phyloP scores from a whole-genome alignment of 257 asterid genomes.

The Solanum neorickii region DNA sequence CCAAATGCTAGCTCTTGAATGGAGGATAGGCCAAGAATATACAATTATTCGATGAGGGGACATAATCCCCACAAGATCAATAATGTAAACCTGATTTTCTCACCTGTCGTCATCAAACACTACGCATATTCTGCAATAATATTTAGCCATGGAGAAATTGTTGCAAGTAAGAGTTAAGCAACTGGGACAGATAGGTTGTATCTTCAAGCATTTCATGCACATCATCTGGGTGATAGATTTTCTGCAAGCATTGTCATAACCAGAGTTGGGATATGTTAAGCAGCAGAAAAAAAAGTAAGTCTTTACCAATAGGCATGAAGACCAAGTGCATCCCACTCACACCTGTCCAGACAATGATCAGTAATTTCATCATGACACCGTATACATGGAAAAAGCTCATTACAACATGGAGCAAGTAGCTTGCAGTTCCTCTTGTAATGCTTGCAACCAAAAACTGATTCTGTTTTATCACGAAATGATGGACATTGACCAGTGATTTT shows the following conservation, averaged over 20 bases:
- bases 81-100: conserved; percentile 8
- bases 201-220: conserved; percentile 79
- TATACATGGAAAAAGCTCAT: conserved; percentile 66
- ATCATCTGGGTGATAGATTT: conserved; percentile 58
- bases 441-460: conserved; percentile 50
- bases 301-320: neutral
- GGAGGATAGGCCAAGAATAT: neutral
- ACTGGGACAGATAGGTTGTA: conserved; percentile 51
- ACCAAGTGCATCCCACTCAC: conserved; percentile 10
- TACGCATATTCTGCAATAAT: conserved; percentile 74
- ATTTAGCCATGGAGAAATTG: conserved; percentile 68
- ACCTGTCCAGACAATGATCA: conserved; percentile 80
- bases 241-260: conserved; percentile 34
- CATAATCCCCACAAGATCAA: neutral
- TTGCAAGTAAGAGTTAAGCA: conserved; percentile 44
- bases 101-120: conserved; percentile 75
- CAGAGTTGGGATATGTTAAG: conserved; percentile 8
- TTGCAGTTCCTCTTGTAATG: conserved; percentile 84
- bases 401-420: conserved; percentile 71
- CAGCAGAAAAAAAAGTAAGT: neutral
- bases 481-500: conserved; percentile 53
- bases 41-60: neutral
- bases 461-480: conserved; percentile 43
- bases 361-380: conserved; percentile 78
- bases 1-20: neutral